Evolutionary conservation across 371 early-diverging fungal genomes (phyloP).

Genomic region (Rhizopus sp.): DNA sequence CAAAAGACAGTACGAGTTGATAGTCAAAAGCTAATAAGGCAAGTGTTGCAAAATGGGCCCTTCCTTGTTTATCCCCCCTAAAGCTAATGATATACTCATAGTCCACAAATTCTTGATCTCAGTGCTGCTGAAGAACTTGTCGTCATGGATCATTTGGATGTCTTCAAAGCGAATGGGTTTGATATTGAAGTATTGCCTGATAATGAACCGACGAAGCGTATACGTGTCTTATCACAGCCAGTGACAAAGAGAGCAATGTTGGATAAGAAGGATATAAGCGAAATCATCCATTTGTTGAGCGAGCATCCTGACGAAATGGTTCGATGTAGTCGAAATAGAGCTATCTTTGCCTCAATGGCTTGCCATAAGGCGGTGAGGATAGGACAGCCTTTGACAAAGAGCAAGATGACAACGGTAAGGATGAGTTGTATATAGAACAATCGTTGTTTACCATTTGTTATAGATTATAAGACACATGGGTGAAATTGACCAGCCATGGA

Average conservation of each 20-base stretch:
- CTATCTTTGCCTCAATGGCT: conserved; percentile 78
- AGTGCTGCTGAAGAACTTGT: conserved; percentile 80
- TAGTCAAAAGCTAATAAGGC: conserved; percentile 61
- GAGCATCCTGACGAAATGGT: conserved; percentile 57
- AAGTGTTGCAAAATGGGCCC: conserved; percentile 6
- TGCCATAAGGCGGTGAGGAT: conserved; percentile 81
- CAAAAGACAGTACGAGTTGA: conserved; percentile 62
- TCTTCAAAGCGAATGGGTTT: conserved; percentile 82
- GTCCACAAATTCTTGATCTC: conserved; percentile 59
- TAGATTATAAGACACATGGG: conserved; percentile 77
- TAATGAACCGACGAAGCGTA: conserved; percentile 61
- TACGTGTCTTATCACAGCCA: conserved; percentile 69
- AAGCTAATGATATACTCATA: conserved; percentile 7
- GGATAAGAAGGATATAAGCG: conserved; percentile 68
- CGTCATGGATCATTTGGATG: conserved; percentile 74
- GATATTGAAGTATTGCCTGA: conserved; percentile 62
- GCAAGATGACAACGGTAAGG: conserved; percentile 67
- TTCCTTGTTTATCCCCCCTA: background rate
- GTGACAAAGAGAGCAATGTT: conserved; percentile 64
- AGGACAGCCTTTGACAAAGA: conserved; percentile 70
- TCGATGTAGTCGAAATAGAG: conserved; percentile 63
- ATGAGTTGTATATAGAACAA: background rate
- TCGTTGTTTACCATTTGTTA: conserved; percentile 6
- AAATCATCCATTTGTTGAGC: conserved; percentile 58
- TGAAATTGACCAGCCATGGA: conserved; percentile 91